A percentile compares a stretch with the other conserved stretches of the same genome.
phyloP scores from a whole-genome alignment of 768 basidiomycete genomes.

The Lentinula raphanica region DNA sequence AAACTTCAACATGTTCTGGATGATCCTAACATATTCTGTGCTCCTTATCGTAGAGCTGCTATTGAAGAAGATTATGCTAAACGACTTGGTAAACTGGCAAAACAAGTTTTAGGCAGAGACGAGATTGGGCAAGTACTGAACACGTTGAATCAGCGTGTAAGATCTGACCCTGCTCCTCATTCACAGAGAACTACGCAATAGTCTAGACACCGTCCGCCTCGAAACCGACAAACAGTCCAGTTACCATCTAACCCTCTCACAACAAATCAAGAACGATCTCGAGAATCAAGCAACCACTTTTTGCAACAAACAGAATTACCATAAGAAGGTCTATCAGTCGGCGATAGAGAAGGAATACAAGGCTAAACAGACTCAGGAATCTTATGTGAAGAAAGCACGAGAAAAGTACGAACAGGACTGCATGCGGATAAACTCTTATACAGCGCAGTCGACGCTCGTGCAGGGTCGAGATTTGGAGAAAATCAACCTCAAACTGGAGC shows the following conservation, averaged over 20 bases:
- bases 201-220: conserved; percentile 69
- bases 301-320: conserved; percentile 57
- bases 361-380: conserved; percentile 80
- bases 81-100: conserved; percentile 73
- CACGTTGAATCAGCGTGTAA: neutral
- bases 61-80: conserved; percentile 98
- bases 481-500: conserved; percentile 79
- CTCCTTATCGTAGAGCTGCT: conserved; percentile 51
- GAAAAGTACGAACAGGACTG: conserved; percentile 94
- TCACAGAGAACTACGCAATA: conserved; percentile 71
- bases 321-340: conserved; percentile 68
- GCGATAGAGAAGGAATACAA: conserved; percentile 89
- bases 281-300: conserved; percentile 63
- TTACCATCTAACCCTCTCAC: conserved; percentile 68
- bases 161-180: conserved; percentile 15
- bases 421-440: conserved; percentile 88
- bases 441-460: conserved; percentile 83
- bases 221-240: conserved; percentile 84
- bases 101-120: conserved; percentile 71
- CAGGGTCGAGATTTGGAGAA: conserved; percentile 95
- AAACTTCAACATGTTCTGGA: neutral
- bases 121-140: conserved; percentile 81
- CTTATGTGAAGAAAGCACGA: conserved; percentile 80
- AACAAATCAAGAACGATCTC: conserved; percentile 69
- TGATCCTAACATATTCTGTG: neutral